phyloP scores from a whole-genome alignment of 192 early-diverging fungal species.

The Coemansia sp. region DNA sequence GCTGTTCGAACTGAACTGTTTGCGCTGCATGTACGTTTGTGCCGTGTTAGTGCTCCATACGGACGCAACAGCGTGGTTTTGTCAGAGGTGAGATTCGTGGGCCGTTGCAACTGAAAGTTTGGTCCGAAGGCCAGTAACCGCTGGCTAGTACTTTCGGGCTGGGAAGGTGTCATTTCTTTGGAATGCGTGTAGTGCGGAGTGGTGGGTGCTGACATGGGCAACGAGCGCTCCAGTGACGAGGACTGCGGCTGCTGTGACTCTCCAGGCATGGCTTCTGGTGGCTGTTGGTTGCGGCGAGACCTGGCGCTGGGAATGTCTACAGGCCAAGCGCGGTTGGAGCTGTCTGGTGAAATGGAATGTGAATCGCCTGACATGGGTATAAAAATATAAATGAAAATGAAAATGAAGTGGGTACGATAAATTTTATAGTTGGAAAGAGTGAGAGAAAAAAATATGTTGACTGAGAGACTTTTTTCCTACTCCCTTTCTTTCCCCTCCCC shows the following conservation, averaged over 20 bases:
- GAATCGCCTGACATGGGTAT: not conserved
- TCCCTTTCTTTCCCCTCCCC: not conserved
- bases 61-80: not conserved
- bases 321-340: not conserved
- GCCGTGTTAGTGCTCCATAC: not conserved
- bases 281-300: not conserved
- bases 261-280: not conserved
- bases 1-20: not conserved
- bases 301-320: not conserved
- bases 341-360: conserved; percentile 3
- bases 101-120: not conserved
- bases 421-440: not conserved
- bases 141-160: not conserved
- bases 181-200: not conserved
- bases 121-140: not conserved
- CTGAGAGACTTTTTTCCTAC: not conserved
- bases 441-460: not conserved
- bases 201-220: not conserved
- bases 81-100: not conserved
- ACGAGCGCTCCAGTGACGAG: conserved; percentile 7
- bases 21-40: conserved; percentile 3
- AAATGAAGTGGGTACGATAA: not conserved
- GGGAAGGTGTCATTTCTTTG: not conserved
- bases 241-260: not conserved
- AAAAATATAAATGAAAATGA: not conserved